A percentile compares a stretch with the other conserved stretches of the same genome.
These are phyloP conservation scores for Candida endomychidarum DNA, from an alignment of 805 yeast species.

Conservation along the genomic window DNA sequence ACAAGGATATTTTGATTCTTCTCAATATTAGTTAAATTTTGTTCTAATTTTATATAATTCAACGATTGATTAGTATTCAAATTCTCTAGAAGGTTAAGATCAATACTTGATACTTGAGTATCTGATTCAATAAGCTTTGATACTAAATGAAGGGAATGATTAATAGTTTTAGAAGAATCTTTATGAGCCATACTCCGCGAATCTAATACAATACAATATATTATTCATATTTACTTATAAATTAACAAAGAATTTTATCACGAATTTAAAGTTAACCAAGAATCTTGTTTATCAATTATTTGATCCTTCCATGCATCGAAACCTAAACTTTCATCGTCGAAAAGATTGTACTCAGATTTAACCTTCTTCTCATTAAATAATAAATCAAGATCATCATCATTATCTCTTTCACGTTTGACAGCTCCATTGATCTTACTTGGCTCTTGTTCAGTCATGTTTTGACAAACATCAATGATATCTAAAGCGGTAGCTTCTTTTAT, in stretches of 20 bases:
- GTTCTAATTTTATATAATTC: slow-evolving; percentile 47
- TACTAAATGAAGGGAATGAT: slow-evolving; percentile 29
- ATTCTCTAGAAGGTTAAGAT: slow-evolving; percentile 52
- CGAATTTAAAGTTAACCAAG: not conserved
- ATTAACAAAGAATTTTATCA: not conserved
- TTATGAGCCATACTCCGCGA: slow-evolving; percentile 18
- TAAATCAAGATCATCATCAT: slow-evolving; percentile 33
- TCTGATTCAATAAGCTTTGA: slow-evolving; percentile 39
- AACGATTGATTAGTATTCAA: slow-evolving; percentile 59
- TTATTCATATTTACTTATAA: not conserved
- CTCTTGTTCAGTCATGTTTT: slow-evolving; percentile 5
- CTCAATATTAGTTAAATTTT: slow-evolving; percentile 43
- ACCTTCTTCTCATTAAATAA: slow-evolving; percentile 38
- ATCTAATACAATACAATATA: not conserved
- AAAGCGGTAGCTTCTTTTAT: slow-evolving; percentile 34
- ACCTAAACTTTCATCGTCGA: slow-evolving; percentile 17
- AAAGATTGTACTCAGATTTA: slow-evolving; percentile 21
- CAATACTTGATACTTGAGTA: slow-evolving; percentile 40
- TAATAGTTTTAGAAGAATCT: slow-evolving; percentile 24
- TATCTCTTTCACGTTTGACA: slow-evolving; percentile 26
- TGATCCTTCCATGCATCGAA: slow-evolving; percentile 14
- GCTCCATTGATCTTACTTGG: not conserved
- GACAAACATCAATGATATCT: slow-evolving; percentile 26
- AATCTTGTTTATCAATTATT: slow-evolving; percentile 2
- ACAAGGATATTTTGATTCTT: slow-evolving; percentile 34